Evolutionary conservation across 2,329 filamentous ascomycete genomes (phyloP).

Genomic region (Hortaea sp.): DNA sequence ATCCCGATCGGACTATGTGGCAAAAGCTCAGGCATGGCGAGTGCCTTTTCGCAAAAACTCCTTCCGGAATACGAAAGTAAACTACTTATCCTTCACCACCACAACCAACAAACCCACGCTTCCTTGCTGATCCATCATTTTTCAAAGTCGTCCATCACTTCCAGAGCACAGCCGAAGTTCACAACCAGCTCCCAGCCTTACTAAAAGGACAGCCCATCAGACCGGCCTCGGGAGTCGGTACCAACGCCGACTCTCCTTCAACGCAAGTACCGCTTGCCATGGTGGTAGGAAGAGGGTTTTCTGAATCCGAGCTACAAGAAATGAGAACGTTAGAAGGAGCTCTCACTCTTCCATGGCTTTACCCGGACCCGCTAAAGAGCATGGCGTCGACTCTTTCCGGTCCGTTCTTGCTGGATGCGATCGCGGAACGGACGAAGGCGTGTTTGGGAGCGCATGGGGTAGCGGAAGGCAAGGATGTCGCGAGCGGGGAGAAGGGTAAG

Average conservation of each 20-base stretch:
- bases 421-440: slow-evolving; percentile 7
- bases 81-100: neutral
- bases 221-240: slow-evolving; percentile 9
- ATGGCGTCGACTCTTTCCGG: slow-evolving; percentile 6
- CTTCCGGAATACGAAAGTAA: slow-evolving; percentile 13
- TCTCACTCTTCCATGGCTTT: slow-evolving; percentile 11
- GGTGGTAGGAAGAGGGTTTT: slow-evolving; percentile 14
- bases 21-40: slow-evolving; percentile 13
- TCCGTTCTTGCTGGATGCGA: slow-evolving; percentile 10
- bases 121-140: neutral
- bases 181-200: slow-evolving; percentile 11
- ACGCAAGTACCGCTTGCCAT: slow-evolving; percentile 9
- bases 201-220: slow-evolving; percentile 9
- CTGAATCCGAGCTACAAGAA: slow-evolving; percentile 8
- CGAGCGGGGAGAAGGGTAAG: neutral
- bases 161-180: slow-evolving; percentile 5
- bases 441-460: slow-evolving; percentile 10
- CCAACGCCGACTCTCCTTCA: slow-evolving; percentile 5
- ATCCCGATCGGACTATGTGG: slow-evolving; percentile 15
- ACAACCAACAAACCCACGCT: too few relatives aligned
- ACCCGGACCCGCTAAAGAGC: slow-evolving; percentile 10
- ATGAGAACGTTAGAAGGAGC: slow-evolving; percentile 9
- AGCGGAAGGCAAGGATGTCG: slow-evolving; percentile 6
- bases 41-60: slow-evolving; percentile 9
- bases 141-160: slow-evolving; percentile 14